A percentile compares a stretch with the other conserved stretches of the same genome.
Conservation (phyloP, 768 basidiomycete genomes). For the Naganishia kalamii region DNA sequence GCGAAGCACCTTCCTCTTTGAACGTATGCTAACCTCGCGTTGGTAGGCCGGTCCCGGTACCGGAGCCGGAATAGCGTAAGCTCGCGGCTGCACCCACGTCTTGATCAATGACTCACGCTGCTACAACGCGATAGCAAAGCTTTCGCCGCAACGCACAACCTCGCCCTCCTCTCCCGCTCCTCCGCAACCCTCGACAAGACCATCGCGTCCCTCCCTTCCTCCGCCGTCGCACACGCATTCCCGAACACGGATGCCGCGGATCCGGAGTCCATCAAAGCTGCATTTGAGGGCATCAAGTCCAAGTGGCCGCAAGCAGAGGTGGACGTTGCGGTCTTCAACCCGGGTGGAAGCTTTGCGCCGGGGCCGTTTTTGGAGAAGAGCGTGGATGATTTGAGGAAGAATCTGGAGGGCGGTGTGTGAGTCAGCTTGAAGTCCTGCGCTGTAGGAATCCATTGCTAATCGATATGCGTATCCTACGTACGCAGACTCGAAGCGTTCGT, state of each 20-base stretch:
- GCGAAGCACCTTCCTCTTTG: background rate
- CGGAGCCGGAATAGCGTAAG: slow-evolving; percentile 25
- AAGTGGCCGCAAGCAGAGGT: slow-evolving; percentile 34
- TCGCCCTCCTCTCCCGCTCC: slow-evolving; percentile 39
- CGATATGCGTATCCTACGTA: background rate
- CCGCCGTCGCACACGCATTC: slow-evolving; percentile 20
- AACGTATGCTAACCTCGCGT: background rate
- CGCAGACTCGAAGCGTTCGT: slow-evolving; percentile 34
- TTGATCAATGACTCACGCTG: background rate
- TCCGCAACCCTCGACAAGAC: slow-evolving; percentile 28
- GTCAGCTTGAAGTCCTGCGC: slow-evolving; percentile 15
- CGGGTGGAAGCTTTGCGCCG: slow-evolving; percentile 28
- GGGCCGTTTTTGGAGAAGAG: slow-evolving; percentile 32
- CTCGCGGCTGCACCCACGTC: background rate
- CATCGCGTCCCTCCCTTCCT: slow-evolving; percentile 21
- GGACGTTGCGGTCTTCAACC: slow-evolving; percentile 39
- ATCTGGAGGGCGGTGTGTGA: slow-evolving; percentile 33
- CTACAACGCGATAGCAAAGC: slow-evolving; percentile 20
- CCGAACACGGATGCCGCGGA: slow-evolving; percentile 28
- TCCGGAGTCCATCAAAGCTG: slow-evolving; percentile 24
- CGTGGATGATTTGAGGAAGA: slow-evolving; percentile 28
- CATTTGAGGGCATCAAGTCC: slow-evolving; percentile 30
- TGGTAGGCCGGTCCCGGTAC: slow-evolving; percentile 18
- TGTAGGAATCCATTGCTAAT: background rate
- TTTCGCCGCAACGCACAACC: slow-evolving; percentile 36